phyloP scores from a whole-genome alignment of 305 asterid species.

The Salvia sclarea region DNA sequence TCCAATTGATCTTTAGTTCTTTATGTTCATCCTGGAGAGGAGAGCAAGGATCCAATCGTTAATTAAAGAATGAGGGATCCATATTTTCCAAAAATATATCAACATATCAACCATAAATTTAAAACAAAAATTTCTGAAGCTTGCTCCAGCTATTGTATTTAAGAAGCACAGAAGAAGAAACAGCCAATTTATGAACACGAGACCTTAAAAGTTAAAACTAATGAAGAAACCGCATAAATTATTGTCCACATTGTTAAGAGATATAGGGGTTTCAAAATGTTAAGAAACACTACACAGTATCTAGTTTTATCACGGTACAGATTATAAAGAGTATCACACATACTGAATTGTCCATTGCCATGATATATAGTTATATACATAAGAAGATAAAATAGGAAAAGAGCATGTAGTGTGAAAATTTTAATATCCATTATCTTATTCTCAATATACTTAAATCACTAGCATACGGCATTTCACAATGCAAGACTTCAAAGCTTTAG shows the following conservation, averaged over 20 bases:
- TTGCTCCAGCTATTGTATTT: conserved; percentile 1
- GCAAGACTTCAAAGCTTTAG: background rate
- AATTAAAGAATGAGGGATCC: conserved; percentile 19
- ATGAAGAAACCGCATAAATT: too few relatives aligned
- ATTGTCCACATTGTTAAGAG: background rate
- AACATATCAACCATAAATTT: conserved; percentile 2
- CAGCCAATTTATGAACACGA: background rate
- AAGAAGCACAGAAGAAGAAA: background rate
- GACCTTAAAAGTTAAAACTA: too few relatives aligned
- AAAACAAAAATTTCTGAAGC: conserved; percentile 1
- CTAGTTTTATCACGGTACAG: background rate
- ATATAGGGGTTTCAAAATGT: background rate
- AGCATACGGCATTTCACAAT: conserved; percentile 1
- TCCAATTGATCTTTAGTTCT: conserved; percentile 77
- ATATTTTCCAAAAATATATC: background rate
- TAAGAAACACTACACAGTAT: background rate
- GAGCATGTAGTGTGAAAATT: background rate
- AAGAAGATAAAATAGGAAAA: background rate
- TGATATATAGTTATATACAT: background rate
- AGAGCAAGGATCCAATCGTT: conserved; percentile 3
- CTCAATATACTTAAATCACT: background rate
- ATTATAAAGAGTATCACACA: background rate
- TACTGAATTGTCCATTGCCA: background rate
- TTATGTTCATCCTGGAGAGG: conserved; percentile 55
- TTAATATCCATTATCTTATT: background rate